Evolutionary conservation across 371 early-diverging fungal species (phyloP).

Genomic region (Dichotomocladium elegans): DNA sequence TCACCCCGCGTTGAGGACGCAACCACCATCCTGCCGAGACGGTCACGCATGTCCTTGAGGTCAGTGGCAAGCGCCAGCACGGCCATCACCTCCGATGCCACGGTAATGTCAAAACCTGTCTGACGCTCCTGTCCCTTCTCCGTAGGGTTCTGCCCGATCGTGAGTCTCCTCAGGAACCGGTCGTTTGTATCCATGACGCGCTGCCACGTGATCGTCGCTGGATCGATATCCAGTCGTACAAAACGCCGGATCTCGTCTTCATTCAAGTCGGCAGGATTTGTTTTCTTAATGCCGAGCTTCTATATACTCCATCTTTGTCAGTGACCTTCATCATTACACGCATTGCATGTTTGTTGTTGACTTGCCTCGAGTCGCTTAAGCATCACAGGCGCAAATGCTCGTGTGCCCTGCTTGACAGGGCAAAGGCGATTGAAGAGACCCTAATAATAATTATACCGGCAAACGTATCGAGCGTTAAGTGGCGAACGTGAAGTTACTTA

Average conservation of each 20-base stretch:
- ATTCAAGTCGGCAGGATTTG: conserved; percentile 73
- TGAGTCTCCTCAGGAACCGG: conserved; percentile 87
- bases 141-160: conserved; percentile 80
- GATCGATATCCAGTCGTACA: conserved; percentile 91
- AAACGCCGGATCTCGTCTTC: conserved; percentile 74
- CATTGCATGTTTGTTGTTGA: no score
- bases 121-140: conserved; percentile 82
- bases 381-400: conserved; percentile 82
- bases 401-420: conserved; percentile 80
- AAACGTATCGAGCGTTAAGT: no score
- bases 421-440: conserved; percentile 87
- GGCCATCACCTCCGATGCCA: conserved; percentile 96
- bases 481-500: no score
- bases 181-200: conserved; percentile 94
- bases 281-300: conserved; percentile 79
- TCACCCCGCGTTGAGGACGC: conserved; percentile 77
- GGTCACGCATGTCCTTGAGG: conserved; percentile 85
- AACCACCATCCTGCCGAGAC: conserved; percentile 92
- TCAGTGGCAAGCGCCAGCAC: conserved; percentile 88
- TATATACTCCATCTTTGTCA: no score
- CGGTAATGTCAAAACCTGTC: conserved; percentile 96
- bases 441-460: no score
- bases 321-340: no score
- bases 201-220: conserved; percentile 90
- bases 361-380: conserved; percentile 65